These are phyloP conservation scores for Paecilomyces sp. DNA, from an alignment of 2,329 filamentous ascomycete genomes.

Conservation along the genomic window DNA sequence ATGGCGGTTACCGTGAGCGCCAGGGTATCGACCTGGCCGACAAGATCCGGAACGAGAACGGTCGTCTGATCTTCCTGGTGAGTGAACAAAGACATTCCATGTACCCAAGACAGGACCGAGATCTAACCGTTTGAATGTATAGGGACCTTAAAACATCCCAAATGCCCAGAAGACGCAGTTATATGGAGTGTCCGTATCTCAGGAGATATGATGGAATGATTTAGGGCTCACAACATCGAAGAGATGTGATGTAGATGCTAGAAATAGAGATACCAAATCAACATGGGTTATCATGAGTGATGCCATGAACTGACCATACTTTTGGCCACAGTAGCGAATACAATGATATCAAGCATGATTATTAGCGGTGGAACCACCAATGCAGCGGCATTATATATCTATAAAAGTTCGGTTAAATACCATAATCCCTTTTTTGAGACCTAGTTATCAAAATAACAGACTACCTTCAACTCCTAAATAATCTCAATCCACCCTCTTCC, in stretches of 20 bases:
- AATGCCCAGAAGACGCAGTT: neutral
- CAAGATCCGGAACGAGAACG: slow-evolving; percentile 12
- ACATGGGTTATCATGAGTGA: neutral
- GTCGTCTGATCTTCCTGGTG: slow-evolving; percentile 10
- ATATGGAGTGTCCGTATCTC: neutral
- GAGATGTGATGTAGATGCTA: neutral
- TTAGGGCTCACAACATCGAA: neutral
- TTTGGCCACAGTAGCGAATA: neutral
- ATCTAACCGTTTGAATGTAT: neutral
- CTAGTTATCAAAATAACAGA: neutral
- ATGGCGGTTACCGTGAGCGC: slow-evolving; percentile 8
- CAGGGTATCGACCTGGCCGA: slow-evolving; percentile 12
- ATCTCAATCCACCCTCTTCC: slow-evolving; percentile 24
- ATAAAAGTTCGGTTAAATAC: neutral
- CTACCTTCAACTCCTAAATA: slow-evolving; percentile 19
- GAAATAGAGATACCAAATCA: neutral
- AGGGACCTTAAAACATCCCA: neutral
- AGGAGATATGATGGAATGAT: neutral
- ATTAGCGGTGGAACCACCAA: neutral
- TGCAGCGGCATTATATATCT: neutral
- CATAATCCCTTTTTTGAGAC: neutral
- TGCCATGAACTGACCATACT: neutral
- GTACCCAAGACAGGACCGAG: neutral
- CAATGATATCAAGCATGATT: neutral
- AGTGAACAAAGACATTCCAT: neutral